A percentile compares a stretch with the other conserved stretches of the same genome.
These are phyloP conservation scores for Fistulifera pelliculosa DNA, from an alignment of 108 stramenopile species.

Conservation along the genomic window DNA sequence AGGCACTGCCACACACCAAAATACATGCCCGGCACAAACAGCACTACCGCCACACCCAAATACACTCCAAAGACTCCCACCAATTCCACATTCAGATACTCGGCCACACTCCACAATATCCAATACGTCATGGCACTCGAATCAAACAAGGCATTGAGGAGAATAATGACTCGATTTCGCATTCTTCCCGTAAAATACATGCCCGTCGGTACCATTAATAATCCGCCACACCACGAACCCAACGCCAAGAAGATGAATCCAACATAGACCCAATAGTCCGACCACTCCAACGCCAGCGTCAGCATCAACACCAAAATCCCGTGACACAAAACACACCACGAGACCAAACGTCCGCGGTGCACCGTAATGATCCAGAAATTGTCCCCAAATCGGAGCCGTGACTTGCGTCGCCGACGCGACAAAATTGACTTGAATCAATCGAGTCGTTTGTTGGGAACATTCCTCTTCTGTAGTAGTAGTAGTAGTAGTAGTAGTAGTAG, in stretches of 20 bases:
- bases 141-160: constrained; percentile 37
- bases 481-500: too few relatives aligned
- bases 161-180: constrained; percentile 20
- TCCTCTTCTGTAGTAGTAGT: constrained; percentile 8
- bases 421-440: constrained; percentile 22
- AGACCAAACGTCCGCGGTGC: neutral
- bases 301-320: neutral
- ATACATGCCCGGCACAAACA: constrained; percentile 10
- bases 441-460: constrained; percentile 20
- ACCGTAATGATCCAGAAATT: constrained; percentile 19
- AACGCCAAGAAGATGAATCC: constrained; percentile 4
- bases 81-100: neutral
- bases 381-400: constrained; percentile 17
- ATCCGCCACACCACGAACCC: constrained; percentile 4
- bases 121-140: constrained; percentile 32
- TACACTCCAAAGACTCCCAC: constrained; percentile 11
- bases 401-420: constrained; percentile 11
- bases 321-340: neutral
- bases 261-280: constrained; percentile 5
- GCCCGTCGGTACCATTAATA: constrained; percentile 4
- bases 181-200: neutral
- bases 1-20: constrained; percentile 15
- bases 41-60: constrained; percentile 10
- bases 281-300: neutral
- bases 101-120: constrained; percentile 19